These are phyloP conservation scores for Cutaneotrichosporon sp. DNA, from an alignment of 1,284 basidiomycete genomes.

Conservation along the genomic window DNA sequence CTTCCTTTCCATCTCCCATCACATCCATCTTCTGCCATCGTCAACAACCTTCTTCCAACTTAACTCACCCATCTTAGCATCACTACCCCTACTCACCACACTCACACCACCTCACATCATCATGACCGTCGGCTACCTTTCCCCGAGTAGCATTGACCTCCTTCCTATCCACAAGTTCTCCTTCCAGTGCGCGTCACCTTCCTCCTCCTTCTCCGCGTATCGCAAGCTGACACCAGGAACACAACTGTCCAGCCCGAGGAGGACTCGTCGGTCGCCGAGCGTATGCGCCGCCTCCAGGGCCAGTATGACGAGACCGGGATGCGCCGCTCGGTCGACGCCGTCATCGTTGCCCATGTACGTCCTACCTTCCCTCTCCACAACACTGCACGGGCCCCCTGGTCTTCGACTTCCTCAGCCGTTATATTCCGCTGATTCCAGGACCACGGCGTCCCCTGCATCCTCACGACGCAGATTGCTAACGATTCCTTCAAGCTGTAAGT, in stretches of 20 bases:
- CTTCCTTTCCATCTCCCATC: not conserved
- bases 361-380: not conserved
- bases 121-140: not conserved
- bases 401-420: not conserved
- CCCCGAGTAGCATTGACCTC: conserved; percentile 14
- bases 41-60: conserved; percentile 1
- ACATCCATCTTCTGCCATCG: not conserved
- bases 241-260: conserved; percentile 80
- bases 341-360: conserved; percentile 81
- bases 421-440: conserved; percentile 54
- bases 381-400: not conserved
- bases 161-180: conserved; percentile 24
- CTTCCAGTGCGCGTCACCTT: conserved; percentile 18
- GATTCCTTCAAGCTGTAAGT: conserved; percentile 96
- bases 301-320: conserved; percentile 97
- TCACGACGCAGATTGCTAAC: conserved; percentile 97
- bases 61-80: not conserved
- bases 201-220: not conserved
- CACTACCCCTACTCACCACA: conserved; percentile 1
- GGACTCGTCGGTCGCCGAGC: conserved; percentile 87
- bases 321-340: conserved; percentile 91
- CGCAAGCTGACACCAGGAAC: conserved; percentile 14
- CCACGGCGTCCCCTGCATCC: conserved; percentile 89
- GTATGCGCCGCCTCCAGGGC: conserved; percentile 83
- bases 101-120: not conserved